Evolutionary conservation across 768 basidiomycete genomes (phyloP).

Genomic region (Rhodotorula taiwanensis): DNA sequence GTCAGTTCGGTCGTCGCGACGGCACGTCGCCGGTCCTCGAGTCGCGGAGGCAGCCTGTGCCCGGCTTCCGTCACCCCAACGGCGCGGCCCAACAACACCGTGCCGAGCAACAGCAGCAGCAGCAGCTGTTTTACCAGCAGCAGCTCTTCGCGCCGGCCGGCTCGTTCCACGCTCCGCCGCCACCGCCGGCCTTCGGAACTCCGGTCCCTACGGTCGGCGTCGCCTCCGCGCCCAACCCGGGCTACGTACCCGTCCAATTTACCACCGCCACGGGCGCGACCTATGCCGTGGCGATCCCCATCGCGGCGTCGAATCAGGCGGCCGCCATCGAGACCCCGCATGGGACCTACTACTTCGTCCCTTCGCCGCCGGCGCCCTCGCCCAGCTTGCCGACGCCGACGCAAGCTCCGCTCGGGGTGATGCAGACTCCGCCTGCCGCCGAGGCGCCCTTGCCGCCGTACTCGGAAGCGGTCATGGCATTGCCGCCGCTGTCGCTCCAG

Average conservation of each 20-base stretch:
- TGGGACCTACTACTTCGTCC: slow-evolving; percentile 32
- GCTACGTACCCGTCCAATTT: not conserved
- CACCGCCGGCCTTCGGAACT: too few relatives aligned
- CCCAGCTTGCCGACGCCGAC: not conserved
- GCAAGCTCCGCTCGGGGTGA: not conserved
- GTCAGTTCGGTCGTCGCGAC: too few relatives aligned
- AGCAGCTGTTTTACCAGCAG: not conserved
- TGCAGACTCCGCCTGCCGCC: not conserved
- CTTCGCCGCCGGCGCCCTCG: slow-evolving; percentile 3
- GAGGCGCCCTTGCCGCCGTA: too few relatives aligned
- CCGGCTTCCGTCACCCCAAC: not conserved
- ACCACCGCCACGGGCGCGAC: slow-evolving; percentile 12
- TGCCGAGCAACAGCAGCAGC: not conserved
- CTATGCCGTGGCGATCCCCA: slow-evolving; percentile 21
- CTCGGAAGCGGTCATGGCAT: not conserved
- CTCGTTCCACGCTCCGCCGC: too few relatives aligned
- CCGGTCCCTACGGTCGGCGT: too few relatives aligned
- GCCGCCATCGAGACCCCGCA: slow-evolving; percentile 30
- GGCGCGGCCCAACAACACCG: too few relatives aligned
- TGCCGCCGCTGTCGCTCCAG: not conserved
- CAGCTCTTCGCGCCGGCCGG: not conserved
- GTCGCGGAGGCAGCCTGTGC: too few relatives aligned
- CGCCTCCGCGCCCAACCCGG: too few relatives aligned
- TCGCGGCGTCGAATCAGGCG: not conserved
- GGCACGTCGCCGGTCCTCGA: too few relatives aligned